Conservation (phyloP, 441 rosid species). For the Mallotus repandus region DNA sequence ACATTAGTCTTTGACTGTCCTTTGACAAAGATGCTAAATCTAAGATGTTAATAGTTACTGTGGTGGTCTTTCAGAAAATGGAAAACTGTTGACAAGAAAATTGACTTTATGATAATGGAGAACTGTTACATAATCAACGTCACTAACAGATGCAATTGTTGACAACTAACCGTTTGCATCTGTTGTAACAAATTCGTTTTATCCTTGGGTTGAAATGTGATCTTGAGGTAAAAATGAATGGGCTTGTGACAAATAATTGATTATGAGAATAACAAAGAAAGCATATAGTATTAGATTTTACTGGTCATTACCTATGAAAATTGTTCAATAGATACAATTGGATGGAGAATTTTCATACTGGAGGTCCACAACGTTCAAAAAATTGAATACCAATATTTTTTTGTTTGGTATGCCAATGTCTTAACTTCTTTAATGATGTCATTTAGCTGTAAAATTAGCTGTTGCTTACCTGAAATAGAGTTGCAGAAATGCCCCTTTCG, state of each 20-base stretch:
- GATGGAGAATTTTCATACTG: neutral
- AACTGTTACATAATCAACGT: too few relatives aligned
- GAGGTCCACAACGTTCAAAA: neutral
- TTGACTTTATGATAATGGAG: neutral
- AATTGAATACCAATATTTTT: neutral
- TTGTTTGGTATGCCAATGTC: neutral
- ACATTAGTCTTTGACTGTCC: neutral
- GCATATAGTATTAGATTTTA: neutral
- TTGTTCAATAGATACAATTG: neutral
- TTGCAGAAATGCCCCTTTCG: neutral
- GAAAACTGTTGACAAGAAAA: neutral
- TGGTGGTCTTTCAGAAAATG: neutral
- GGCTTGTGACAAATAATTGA: neutral
- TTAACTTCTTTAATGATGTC: neutral
- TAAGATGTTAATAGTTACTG: neutral
- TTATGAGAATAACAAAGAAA: neutral
- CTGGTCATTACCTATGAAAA: neutral
- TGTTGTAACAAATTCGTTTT: neutral
- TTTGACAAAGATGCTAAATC: neutral
- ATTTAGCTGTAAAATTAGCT: neutral
- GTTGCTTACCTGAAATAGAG: neutral
- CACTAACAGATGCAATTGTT: too few relatives aligned
- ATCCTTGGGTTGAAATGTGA: slow-evolving; percentile 13
- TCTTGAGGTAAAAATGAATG: neutral
- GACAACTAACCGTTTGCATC: too few relatives aligned